Conservation (phyloP, 345 rosid species). For the Hibiscus trionum region DNA sequence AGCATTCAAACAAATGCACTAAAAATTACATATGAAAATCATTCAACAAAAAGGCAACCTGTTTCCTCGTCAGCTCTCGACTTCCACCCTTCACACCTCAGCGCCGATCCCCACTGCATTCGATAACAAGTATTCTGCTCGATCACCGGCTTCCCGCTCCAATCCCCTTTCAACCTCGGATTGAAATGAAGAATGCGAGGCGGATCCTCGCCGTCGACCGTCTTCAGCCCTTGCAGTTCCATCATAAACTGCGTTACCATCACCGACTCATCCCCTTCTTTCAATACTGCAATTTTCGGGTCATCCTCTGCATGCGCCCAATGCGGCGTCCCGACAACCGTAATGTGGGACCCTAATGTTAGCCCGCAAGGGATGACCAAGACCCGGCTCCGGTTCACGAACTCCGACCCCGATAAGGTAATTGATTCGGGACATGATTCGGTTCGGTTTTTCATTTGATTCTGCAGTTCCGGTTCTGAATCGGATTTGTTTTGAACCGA, state of each 20-base stretch:
- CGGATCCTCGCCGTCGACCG: conserved; percentile 64
- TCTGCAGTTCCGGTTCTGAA: background rate
- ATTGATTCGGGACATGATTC: conserved; percentile 53
- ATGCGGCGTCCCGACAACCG: conserved; percentile 56
- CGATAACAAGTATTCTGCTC: conserved; percentile 69
- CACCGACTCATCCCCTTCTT: conserved; percentile 36
- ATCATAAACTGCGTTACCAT: conserved; percentile 80
- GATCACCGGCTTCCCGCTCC: conserved; percentile 63
- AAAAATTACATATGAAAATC: background rate
- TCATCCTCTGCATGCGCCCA: conserved; percentile 53
- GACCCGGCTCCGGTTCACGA: conserved; percentile 33
- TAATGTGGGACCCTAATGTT: conserved; percentile 52
- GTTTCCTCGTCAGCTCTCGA: conserved; percentile 69
- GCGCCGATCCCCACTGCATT: conserved; percentile 68
- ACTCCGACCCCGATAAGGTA: conserved; percentile 42
- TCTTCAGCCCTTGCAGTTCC: conserved; percentile 64
- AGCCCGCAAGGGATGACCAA: conserved; percentile 61
- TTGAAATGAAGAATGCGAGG: conserved; percentile 68
- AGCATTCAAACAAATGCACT: background rate
- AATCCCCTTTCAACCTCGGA: conserved; percentile 63
- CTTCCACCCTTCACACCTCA: conserved; percentile 70
- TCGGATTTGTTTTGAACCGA: conserved; percentile 20
- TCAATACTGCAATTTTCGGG: conserved; percentile 34
- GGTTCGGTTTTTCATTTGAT: conserved; percentile 16
- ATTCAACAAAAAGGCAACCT: conserved; percentile 27